phyloP scores from a whole-genome alignment of 1,139 yeast genomes.

The Debaryomyces coudertii region DNA sequence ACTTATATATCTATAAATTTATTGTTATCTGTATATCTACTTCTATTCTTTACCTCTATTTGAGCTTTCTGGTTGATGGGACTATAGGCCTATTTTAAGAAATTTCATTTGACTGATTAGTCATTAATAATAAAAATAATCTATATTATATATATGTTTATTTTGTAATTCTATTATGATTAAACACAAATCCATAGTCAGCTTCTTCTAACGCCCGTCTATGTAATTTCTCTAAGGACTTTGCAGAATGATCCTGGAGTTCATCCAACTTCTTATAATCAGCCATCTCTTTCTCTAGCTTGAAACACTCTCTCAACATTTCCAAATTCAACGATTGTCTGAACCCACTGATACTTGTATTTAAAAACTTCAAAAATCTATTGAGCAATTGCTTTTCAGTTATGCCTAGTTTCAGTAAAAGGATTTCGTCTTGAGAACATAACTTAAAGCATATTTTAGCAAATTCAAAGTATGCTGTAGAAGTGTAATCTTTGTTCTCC shows the following conservation, averaged over 20 bases:
- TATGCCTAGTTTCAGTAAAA: constrained; percentile 3
- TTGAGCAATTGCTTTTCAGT: constrained; percentile 23
- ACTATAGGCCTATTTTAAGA: background rate
- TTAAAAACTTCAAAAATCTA: constrained; percentile 38
- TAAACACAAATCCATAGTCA: constrained; percentile 25
- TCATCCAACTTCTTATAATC: constrained; percentile 27
- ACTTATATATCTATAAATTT: constrained; percentile 7
- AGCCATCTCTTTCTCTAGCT: constrained; percentile 40
- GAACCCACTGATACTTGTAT: constrained; percentile 48
- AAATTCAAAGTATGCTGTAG: constrained; percentile 42
- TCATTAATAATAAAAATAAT: constrained; percentile 3
- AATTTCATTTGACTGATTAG: background rate
- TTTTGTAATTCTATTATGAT: background rate
- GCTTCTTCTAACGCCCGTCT: constrained; percentile 35
- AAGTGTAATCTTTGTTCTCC: constrained; percentile 35
- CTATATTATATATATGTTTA: constrained; percentile 3
- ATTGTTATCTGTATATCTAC: constrained; percentile 2
- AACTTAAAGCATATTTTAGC: constrained; percentile 32
- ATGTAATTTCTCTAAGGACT: constrained; percentile 33
- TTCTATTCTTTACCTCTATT: constrained; percentile 7
- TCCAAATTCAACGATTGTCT: constrained; percentile 33
- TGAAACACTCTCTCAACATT: constrained; percentile 34
- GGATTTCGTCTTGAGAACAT: constrained; percentile 2
- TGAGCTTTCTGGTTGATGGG: background rate
- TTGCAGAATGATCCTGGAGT: constrained; percentile 36